These are phyloP conservation scores for Cladosporium sp. DNA, from an alignment of 2,329 filamentous ascomycete species.

Conservation along the genomic window DNA sequence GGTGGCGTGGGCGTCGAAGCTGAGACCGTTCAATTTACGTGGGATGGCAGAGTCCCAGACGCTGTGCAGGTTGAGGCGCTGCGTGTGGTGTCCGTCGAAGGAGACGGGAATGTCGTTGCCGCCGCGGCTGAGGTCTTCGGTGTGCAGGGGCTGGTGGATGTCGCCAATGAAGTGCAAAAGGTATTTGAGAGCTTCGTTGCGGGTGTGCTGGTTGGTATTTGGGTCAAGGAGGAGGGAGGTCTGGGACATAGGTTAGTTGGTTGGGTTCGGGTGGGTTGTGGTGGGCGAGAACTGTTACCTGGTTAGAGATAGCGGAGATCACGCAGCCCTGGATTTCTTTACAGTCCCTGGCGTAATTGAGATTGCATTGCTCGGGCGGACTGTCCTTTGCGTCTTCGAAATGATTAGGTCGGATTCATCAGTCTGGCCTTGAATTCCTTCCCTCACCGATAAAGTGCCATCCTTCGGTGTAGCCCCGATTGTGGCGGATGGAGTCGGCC, in stretches of 20 bases:
- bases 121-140: conserved; percentile 41
- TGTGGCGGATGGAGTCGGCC: neutral
- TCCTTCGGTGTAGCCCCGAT: neutral
- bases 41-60: conserved; percentile 29
- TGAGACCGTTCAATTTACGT: conserved; percentile 2
- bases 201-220: conserved; percentile 20
- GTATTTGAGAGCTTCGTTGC: conserved; percentile 43
- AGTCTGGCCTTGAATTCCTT: neutral
- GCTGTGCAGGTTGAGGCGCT: conserved; percentile 38
- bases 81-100: conserved; percentile 29
- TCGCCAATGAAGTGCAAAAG: conserved; percentile 60
- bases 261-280: neutral
- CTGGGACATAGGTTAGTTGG: conserved; percentile 34
- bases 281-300: neutral
- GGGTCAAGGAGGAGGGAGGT: conserved; percentile 32
- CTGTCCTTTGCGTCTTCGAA: conserved; percentile 45
- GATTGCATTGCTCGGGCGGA: conserved; percentile 42
- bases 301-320: conserved; percentile 43
- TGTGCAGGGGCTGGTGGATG: conserved; percentile 53
- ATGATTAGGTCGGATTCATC: conserved; percentile 30
- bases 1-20: neutral
- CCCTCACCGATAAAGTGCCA: conserved; percentile 9
- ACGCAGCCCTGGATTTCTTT: conserved; percentile 42
- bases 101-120: conserved; percentile 41
- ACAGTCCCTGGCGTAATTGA: conserved; percentile 48